Base-by-base conservation (phyloP, 495 filamentous ascomycete genomes). In the Bacidia gigantensis region DNA sequence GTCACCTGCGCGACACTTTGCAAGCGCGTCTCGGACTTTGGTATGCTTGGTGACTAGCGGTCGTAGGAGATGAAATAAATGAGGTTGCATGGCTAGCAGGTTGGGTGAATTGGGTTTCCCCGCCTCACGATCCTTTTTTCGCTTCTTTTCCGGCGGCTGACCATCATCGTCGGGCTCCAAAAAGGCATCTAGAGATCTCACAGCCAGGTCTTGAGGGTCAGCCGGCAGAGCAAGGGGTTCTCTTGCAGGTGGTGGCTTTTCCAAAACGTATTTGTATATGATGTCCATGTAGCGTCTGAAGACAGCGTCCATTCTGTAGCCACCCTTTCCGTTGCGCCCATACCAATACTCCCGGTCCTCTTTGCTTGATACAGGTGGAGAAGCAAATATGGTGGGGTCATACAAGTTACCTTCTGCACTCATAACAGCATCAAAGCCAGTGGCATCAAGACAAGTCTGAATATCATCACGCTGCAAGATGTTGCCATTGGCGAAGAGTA, bases 401-500 rank as follows among this genome's bases (percentile, higher is more conserved):
- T 83, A 86, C 1, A 98, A 74, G 60, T 94, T 95, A 1, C 88
- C 90, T 60, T 98, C 92, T 1, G 92, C 92, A 55, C 80, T 87
- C 92, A 98, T 97, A 26, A 98, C 83, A 12, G 76, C 92, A 65
- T 98, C 92, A 1, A 81, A 90, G 12, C 87, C 87, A 0, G 92
- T 98, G n/a, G 71, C 83, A 53, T 79, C 74, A 12, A 97, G 67
- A 60, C 92, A 99, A 26, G 63, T 64, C 29, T 80, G 75, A n/a
- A 97, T 68, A 63, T 97, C 93, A 1, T 76, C 83, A 51, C 85
- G 73, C 64, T 82, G 81, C 53, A 99, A 74, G 29, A 94, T 84
- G 60, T 97, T 97, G 14, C 92, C 92, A 62, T 99, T 99, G 12
- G 92, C 89, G 62, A 99, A 95, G 9, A 99, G 78, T 9, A 99